A percentile compares a stretch with the other conserved stretches of the same genome.
Conservation (phyloP, 495 filamentous ascomycete species). For the Aspergillus asperescens region DNA sequence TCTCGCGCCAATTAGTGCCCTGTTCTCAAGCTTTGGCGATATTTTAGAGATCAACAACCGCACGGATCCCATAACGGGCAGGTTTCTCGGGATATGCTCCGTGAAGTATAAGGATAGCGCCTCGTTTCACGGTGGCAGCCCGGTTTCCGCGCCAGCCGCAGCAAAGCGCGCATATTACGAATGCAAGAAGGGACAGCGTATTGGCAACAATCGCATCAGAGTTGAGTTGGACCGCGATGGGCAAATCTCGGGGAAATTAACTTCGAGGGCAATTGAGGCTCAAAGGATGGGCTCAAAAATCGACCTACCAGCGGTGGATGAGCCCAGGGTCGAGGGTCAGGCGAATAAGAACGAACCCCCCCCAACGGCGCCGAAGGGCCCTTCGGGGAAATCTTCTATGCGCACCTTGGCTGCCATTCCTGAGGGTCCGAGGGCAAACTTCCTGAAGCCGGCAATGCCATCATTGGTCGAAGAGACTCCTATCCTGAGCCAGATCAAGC, state of each 20-base stretch:
- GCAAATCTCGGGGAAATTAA: conserved; percentile 64
- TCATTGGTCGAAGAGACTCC: conserved; percentile 55
- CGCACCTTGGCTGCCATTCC: conserved; percentile 39
- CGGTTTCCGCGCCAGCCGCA: conserved; percentile 63
- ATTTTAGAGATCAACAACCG: conserved; percentile 84
- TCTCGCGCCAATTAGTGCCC: conserved; percentile 68
- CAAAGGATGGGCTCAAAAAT: conserved; percentile 48
- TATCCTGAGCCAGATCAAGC: conserved; percentile 61
- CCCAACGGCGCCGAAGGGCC: conserved; percentile 79
- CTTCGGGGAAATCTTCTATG: conserved; percentile 58
- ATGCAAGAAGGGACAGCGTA: conserved; percentile 60
- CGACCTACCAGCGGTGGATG: conserved; percentile 15
- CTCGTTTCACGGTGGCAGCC: conserved; percentile 44
- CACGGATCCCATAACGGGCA: conserved; percentile 87
- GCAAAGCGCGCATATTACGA: conserved; percentile 64
- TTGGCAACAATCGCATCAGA: conserved; percentile 66
- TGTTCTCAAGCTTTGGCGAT: conserved; percentile 84
- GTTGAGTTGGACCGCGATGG: conserved; percentile 89
- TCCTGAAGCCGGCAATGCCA: conserved; percentile 40
- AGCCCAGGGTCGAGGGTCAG: conserved; percentile 26
- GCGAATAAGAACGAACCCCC: conserved; percentile 57
- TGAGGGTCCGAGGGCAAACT: conserved; percentile 40
- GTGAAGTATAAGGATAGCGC: conserved; percentile 78
- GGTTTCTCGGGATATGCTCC: conserved; percentile 84
- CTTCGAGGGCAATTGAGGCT: conserved; percentile 64